Percentiles rank a stretch among this genome's conserved stretches.
phyloP scores from a whole-genome alignment of 2,329 filamentous ascomycete species.

The Trichocomaceae sp. region DNA sequence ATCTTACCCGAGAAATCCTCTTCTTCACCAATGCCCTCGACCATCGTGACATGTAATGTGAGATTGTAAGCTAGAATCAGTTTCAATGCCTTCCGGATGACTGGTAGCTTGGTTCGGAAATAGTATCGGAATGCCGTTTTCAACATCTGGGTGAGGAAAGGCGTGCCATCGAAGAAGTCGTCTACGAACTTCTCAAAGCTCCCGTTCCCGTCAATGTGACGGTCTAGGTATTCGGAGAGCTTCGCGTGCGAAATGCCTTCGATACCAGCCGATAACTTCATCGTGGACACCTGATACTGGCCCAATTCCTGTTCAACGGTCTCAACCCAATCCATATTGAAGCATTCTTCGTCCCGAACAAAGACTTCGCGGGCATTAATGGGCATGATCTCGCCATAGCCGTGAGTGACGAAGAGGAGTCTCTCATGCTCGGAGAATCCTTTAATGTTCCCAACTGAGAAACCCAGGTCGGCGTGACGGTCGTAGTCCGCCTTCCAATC shows the following conservation, averaged over 20 bases:
- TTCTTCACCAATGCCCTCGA: constrained; percentile 80
- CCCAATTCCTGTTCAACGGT: constrained; percentile 66
- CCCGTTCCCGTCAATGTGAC: constrained; percentile 83
- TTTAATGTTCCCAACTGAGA: constrained; percentile 93
- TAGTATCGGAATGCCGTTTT: constrained; percentile 95
- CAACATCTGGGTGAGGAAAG: constrained; percentile 89
- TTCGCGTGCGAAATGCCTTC: constrained; percentile 76
- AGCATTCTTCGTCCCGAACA: constrained; percentile 85
- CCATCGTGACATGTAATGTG: constrained; percentile 88
- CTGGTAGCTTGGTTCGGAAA: constrained; percentile 75
- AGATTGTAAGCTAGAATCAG: constrained; percentile 93
- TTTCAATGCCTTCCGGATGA: constrained; percentile 92
- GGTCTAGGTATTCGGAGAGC: constrained; percentile 87
- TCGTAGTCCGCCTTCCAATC: constrained; percentile 98
- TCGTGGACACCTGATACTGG: constrained; percentile 79
- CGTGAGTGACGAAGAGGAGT: constrained; percentile 88
- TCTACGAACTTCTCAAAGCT: constrained; percentile 91
- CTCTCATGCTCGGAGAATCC: constrained; percentile 61
- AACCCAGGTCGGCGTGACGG: constrained; percentile 75
- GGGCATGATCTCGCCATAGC: constrained; percentile 86
- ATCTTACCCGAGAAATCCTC: constrained; percentile 73
- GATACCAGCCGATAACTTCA: constrained; percentile 79
- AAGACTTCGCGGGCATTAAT: constrained; percentile 92
- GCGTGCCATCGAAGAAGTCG: constrained; percentile 92
- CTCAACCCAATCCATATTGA: constrained; percentile 91